Evolutionary conservation across 345 rosid species (phyloP), one percentile per base, ranked within the genome.

Genomic region (Heritiera fomes): DNA sequence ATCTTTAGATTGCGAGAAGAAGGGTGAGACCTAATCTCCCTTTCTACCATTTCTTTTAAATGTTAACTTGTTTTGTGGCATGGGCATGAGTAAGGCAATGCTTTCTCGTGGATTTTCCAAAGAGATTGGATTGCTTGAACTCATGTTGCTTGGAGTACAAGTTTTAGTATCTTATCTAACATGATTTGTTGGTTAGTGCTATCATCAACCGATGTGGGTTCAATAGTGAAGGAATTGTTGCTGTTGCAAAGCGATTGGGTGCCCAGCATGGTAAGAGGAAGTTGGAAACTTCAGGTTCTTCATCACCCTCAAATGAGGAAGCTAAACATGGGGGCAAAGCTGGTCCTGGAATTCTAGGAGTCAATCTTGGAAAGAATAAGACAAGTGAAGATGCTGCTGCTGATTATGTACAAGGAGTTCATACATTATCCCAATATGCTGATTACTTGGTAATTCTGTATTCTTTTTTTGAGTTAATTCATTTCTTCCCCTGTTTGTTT

Each of bases 291-390:
- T 88, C 95, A 67, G 89, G 88, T 80, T 76, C 91, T 55, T 85
- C 91, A 38, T 76, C 98, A 23, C 64, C 92, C 43, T 79, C 89
- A 20, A 72, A 68, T 32, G 91, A 87, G 38, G 95, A 91, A 43
- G 83, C 72, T 56, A 91, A 88, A 86, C 93, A 90, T 4, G 97
- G 98, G 55, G 99, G 99, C 58, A 96, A 94, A 87, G 98, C 98
- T 79, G 98, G 99, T 72, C 98, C 97, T 77, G 99, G 98, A 80
- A 96, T 94, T 84, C 98, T 96, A 77, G 99, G 98, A 63, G 97
- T 94, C 70, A 94, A 94, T 83, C 95, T 94, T 82, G 98, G 99
- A 85, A 96, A 96, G 88, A 96, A 92, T 87, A 96, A 94, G 88
- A 88, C 91, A 28, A 96, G 94, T 86, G 98, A 94, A 83, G 98